Conservation (phyloP, 2,329 filamentous ascomycete species). For the Botrytis byssoidea region DNA sequence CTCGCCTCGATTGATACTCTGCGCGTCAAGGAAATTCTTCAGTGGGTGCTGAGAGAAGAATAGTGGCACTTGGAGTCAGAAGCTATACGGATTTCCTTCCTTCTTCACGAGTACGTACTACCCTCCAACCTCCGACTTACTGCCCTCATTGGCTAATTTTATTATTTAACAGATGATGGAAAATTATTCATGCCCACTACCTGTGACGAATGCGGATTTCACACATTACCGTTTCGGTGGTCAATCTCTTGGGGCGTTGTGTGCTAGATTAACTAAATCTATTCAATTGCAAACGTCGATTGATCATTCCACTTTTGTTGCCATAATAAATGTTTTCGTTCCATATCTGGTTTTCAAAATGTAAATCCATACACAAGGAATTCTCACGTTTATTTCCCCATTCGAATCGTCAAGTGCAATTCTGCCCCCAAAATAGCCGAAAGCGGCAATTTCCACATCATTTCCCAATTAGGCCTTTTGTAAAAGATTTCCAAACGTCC, state of each 20-base stretch:
- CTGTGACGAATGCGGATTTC: neutral
- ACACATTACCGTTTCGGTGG: neutral
- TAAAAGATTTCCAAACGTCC: neutral
- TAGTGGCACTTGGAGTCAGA: neutral
- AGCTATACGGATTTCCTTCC: neutral
- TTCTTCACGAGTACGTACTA: neutral
- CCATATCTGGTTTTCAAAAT: no score
- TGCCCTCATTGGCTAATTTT: neutral
- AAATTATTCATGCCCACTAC: neutral
- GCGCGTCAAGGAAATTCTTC: no score
- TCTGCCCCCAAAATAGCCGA: conserved; percentile 4
- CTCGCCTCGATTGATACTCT: neutral
- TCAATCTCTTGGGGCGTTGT: neutral
- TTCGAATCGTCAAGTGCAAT: neutral
- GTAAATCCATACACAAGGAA: neutral
- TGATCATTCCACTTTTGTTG: neutral
- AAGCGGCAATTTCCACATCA: neutral
- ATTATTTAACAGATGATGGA: neutral
- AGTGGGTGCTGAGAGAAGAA: neutral
- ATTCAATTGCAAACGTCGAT: conserved; percentile 4
- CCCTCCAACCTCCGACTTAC: no score
- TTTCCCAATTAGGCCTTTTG: neutral
- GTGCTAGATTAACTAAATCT: neutral
- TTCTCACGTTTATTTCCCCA: neutral
- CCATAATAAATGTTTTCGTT: neutral